phyloP scores from a whole-genome alignment of 2,329 filamentous ascomycete species.

The Fusarium torreyae region DNA sequence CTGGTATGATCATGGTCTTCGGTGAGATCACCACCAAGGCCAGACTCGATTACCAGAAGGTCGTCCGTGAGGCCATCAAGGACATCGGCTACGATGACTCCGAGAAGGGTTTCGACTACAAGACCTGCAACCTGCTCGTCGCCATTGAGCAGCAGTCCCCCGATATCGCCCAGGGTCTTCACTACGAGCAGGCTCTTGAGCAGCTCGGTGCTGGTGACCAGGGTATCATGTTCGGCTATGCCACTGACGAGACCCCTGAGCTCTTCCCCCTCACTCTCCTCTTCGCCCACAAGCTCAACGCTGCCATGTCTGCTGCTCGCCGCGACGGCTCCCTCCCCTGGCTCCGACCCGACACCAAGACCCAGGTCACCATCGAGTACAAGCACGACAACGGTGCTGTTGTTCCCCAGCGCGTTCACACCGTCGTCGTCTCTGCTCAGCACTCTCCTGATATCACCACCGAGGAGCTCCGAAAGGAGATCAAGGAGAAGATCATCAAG shows the following conservation, averaged over 20 bases:
- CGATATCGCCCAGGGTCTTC: conserved; percentile 98
- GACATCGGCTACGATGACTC: conserved; percentile 99
- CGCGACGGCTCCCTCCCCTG: conserved; percentile 90
- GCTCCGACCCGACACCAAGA: conserved; percentile 99
- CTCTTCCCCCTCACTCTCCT: conserved; percentile 94
- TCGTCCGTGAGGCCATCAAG: conserved; percentile 95
- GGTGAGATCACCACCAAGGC: conserved; percentile 99
- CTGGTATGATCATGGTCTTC: conserved; percentile 99
- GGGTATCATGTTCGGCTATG: conserved; percentile 99
- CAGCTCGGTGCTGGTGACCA: conserved; percentile 99
- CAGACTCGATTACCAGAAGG: conserved; percentile 96
- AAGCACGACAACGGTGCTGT: conserved; percentile 96
- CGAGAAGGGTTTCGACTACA: conserved; percentile 99
- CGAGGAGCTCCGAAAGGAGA: conserved; percentile 92
- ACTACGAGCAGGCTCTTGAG: conserved; percentile 98
- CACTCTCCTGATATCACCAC: conserved; percentile 91
- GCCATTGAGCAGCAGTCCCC: conserved; percentile 99
- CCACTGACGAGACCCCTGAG: conserved; percentile 98
- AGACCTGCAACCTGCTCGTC: conserved; percentile 98
- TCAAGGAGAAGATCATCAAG: conserved; percentile 98
- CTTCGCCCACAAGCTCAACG: conserved; percentile 97
- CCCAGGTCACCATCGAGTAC: conserved; percentile 99
- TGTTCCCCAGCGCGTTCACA: conserved; percentile 92
- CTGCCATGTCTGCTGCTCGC: conserved; percentile 91
- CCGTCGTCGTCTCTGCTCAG: conserved; percentile 96